phyloP scores from a whole-genome alignment of 106 monocot genomes.

The Amphibolis antarctica region DNA sequence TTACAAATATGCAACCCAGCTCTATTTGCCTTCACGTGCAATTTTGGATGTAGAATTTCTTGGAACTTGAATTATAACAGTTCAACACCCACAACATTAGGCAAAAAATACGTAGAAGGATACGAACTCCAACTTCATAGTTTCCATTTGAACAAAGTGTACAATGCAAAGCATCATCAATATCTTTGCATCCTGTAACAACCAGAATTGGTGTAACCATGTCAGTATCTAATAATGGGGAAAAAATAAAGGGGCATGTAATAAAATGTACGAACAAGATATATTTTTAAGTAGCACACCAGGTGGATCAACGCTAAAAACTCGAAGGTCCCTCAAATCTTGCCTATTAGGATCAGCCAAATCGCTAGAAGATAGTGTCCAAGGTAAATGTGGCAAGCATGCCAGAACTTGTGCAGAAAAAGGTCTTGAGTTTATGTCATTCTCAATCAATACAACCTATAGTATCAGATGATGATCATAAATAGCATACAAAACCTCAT shows the following conservation, averaged over 20 bases:
- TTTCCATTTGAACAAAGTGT: slow-evolving; percentile 75
- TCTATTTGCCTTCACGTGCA: too few relatives aligned
- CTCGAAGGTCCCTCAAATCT: slow-evolving; percentile 72
- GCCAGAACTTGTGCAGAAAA: slow-evolving; percentile 95
- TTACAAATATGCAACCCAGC: too few relatives aligned
- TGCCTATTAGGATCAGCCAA: slow-evolving; percentile 62
- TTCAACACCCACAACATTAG: neutral
- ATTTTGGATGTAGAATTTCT: neutral
- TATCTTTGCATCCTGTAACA: slow-evolving; percentile 88
- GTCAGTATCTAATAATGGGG: neutral
- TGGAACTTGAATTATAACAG: neutral
- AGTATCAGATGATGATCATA: neutral
- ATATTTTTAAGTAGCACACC: slow-evolving; percentile 28
- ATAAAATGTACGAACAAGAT: slow-evolving; percentile 1
- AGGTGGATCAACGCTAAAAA: slow-evolving; percentile 99
- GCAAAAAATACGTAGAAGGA: slow-evolving; percentile 28
- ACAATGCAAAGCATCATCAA: slow-evolving; percentile 98
- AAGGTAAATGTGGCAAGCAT: slow-evolving; percentile 90
- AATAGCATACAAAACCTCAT: neutral
- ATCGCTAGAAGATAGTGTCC: slow-evolving; percentile 75
- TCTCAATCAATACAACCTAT: slow-evolving; percentile 95
- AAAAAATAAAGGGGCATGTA: neutral
- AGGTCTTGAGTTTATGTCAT: slow-evolving; percentile 95
- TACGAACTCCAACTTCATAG: slow-evolving; percentile 99
- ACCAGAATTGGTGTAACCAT: neutral